Evolutionary conservation across 1,139 yeast species (phyloP).

Genomic region (Lodderomyces pseudojiufengensis): DNA sequence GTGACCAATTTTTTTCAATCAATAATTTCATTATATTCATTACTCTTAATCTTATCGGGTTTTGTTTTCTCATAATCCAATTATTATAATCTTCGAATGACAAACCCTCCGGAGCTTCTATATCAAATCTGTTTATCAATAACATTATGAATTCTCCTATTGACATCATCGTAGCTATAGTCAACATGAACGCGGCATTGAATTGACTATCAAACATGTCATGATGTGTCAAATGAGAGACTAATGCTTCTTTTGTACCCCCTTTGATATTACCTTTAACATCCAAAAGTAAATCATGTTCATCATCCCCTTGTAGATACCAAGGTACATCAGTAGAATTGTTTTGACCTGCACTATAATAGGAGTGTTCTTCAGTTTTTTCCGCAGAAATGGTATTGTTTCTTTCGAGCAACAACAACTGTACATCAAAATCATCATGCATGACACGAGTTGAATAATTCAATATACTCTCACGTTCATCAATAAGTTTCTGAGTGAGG

Average conservation of each 20-base stretch:
- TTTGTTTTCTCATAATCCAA: slow-evolving; percentile 74
- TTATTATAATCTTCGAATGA: slow-evolving; percentile 75
- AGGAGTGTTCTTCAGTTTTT: slow-evolving; percentile 34
- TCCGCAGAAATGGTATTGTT: slow-evolving; percentile 50
- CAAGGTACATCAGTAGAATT: slow-evolving; percentile 56
- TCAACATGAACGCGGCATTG: slow-evolving; percentile 66
- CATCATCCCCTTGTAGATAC: slow-evolving; percentile 79
- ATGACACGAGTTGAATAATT: slow-evolving; percentile 74
- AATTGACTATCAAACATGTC: slow-evolving; percentile 63
- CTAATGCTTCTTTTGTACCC: slow-evolving; percentile 76
- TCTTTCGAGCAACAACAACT: slow-evolving; percentile 57
- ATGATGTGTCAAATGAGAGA: slow-evolving; percentile 83
- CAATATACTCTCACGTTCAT: slow-evolving; percentile 64
- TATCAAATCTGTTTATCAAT: slow-evolving; percentile 63
- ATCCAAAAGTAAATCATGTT: slow-evolving; percentile 68
- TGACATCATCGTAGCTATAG: slow-evolving; percentile 74
- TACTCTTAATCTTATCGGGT: slow-evolving; percentile 65
- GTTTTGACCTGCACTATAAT: slow-evolving; percentile 35
- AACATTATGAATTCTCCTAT: slow-evolving; percentile 61
- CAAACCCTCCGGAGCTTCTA: slow-evolving; percentile 85
- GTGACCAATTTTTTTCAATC: slow-evolving; percentile 77
- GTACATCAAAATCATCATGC: slow-evolving; percentile 68
- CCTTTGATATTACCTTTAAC: slow-evolving; percentile 75
- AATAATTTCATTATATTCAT: slow-evolving; percentile 68
- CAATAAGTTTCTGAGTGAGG: slow-evolving; percentile 56